Base-by-base conservation (phyloP, 768 basidiomycete genomes). In the Auriscalpium microsporum region DNA sequence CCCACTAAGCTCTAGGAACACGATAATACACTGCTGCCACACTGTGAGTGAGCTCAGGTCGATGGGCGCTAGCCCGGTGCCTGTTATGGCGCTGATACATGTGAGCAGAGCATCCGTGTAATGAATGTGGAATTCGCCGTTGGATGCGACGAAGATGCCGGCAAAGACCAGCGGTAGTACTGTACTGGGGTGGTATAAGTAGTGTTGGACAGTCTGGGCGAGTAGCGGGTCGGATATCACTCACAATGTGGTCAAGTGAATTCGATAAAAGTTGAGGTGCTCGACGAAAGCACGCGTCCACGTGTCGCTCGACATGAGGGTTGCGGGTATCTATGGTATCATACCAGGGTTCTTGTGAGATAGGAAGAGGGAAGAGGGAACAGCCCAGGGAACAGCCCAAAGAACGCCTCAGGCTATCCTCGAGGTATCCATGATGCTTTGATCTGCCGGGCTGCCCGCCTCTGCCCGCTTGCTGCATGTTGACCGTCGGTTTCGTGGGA, bases 121-220 rank as follows among this genome's bases (percentile, higher is more conserved):
- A 10, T 53, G 48, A 34, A 75, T 63, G 6, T 63, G 56, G 56
- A 69, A 71, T 37, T 59, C 47, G 3, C 70, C 76, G 50, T 75
- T 77, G 48, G 65, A 68, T 1, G 70, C 77, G 61, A 72, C 78
- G 52, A 81, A 72, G 56, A 82, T 72, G 37, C 65, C 71, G 13
- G 73, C 67, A 5, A 66, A 63, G 53, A 79, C 56, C 33, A 79
- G 62, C 2, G 79, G 78, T 1, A 69, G 50, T 34, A 72, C 38
- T 10, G 60, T 64, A 45, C 68, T 69, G 45, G 13, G 19, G 33
- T 38, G 49, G 47, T 11, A 13, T 3, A 47, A 47, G 58, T 56
- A 61, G 23, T 14, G 23, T 52, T 52, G 1, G n/a, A 16, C 8
- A 45, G 40, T 38, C 1, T 28, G 14, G 28, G 4, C 28, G 0